These are phyloP conservation scores for Colletotrichum sp. DNA, from an alignment of 2,329 filamentous ascomycete genomes.

Conservation along the genomic window DNA sequence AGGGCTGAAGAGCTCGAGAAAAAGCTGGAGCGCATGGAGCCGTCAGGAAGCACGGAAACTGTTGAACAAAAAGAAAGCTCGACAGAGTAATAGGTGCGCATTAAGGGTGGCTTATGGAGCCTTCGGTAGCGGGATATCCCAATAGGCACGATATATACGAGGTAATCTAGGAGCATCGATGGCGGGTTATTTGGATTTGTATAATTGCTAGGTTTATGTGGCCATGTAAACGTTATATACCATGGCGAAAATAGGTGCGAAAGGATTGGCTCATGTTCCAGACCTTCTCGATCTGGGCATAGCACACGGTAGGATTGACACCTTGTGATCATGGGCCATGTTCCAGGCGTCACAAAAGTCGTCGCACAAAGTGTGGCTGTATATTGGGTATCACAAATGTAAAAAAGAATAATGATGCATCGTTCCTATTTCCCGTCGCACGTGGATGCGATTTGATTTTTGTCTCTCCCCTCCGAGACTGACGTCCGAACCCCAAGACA, in stretches of 20 bases:
- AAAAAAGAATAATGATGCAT: constrained; percentile 9
- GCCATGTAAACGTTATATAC: neutral
- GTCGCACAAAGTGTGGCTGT: constrained; percentile 3
- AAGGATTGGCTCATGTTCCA: neutral
- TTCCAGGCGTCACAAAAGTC: neutral
- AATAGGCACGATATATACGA: constrained; percentile 15
- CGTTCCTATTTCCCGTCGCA: neutral
- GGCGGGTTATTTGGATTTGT: neutral
- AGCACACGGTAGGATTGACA: neutral
- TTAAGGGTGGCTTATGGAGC: neutral
- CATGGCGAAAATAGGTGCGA: neutral
- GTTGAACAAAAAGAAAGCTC: neutral
- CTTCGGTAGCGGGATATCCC: neutral
- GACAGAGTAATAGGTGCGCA: neutral
- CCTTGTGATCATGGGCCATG: neutral
- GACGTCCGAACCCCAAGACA: neutral
- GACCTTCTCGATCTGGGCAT: neutral
- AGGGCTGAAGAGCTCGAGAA: constrained; percentile 70
- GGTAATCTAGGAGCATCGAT: neutral
- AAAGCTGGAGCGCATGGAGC: constrained; percentile 47
- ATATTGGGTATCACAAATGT: constrained; percentile 19
- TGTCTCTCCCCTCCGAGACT: neutral
- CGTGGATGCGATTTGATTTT: neutral
- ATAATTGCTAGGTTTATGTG: neutral
- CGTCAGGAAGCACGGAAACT: neutral